phyloP scores from a whole-genome alignment of 805 yeast species.

The Yamadazyma sp. region DNA sequence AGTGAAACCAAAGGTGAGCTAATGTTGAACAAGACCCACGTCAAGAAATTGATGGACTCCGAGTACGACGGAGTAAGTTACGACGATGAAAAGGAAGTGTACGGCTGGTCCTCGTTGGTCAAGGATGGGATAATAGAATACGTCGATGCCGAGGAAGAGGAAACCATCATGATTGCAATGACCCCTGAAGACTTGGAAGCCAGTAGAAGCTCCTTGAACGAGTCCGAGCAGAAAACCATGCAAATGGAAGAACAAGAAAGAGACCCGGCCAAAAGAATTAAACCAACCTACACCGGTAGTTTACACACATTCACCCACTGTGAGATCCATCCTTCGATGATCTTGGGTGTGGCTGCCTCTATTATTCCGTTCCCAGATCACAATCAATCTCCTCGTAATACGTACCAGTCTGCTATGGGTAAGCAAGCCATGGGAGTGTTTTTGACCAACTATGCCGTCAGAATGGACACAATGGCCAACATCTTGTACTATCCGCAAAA shows the following conservation, averaged over 20 bases:
- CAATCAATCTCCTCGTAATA: constrained; percentile 98
- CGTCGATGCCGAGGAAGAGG: constrained; percentile 98
- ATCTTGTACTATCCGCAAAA: constrained; percentile 96
- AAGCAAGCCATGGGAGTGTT: constrained; percentile 99
- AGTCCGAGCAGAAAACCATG: constrained; percentile 43
- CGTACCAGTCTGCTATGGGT: constrained; percentile 99
- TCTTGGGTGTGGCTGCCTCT: constrained; percentile 96
- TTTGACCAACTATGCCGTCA: constrained; percentile 88
- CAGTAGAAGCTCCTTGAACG: constrained; percentile 42
- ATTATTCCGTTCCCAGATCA: constrained; percentile 99
- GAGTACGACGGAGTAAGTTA: constrained; percentile 56
- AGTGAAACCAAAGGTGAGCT: constrained; percentile 73
- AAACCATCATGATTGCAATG: constrained; percentile 98
- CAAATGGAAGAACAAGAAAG: constrained; percentile 46
- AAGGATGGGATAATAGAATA: constrained; percentile 90
- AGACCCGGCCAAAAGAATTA: constrained; percentile 86
- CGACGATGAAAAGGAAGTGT: constrained; percentile 50
- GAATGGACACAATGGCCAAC: constrained; percentile 99
- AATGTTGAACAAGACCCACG: constrained; percentile 80
- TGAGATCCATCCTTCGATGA: constrained; percentile 99
- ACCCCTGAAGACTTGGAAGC: constrained; percentile 93
- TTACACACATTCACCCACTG: constrained; percentile 93
- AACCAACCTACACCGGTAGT: constrained; percentile 52
- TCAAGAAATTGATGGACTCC: constrained; percentile 62
- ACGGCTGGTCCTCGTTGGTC: constrained; percentile 83